Evolutionary conservation across 148 eudicot species (phyloP).

Genomic region (Chenopodium album): DNA sequence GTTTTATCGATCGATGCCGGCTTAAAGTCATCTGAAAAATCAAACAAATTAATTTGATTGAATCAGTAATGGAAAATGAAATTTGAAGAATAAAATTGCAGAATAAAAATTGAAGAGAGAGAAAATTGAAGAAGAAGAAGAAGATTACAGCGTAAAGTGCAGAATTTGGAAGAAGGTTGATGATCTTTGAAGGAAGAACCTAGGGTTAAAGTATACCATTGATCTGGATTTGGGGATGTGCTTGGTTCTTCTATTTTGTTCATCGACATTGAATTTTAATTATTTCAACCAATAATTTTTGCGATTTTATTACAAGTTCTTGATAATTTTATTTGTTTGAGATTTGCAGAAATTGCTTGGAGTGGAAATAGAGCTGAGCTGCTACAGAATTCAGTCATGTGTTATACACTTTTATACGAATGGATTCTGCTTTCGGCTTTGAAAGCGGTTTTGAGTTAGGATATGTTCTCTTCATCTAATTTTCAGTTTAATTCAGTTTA

Average conservation of each 20-base stretch:
- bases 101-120: background rate
- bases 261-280: conserved; percentile 12
- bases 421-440: background rate
- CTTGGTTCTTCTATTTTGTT: conserved; percentile 53
- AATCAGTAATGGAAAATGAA: background rate
- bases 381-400: background rate
- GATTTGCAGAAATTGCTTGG: too few relatives aligned
- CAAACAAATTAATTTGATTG: background rate
- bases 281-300: too few relatives aligned
- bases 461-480: too few relatives aligned
- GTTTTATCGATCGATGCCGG: conserved; percentile 93
- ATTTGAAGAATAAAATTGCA: background rate
- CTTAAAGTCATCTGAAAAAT: conserved; percentile 74
- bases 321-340: too few relatives aligned
- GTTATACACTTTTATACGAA: background rate
- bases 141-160: conserved; percentile 79
- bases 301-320: background rate
- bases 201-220: conserved; percentile 76
- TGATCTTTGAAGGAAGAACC: conserved; percentile 86
- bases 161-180: conserved; percentile 76
- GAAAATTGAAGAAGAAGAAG: too few relatives aligned
- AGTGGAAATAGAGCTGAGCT: too few relatives aligned
- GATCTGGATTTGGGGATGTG: conserved; percentile 70
- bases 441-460: too few relatives aligned
- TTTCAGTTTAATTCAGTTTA: too few relatives aligned